Conservation (phyloP, 1,284 basidiomycete genomes). For the Leucoagaricus sp. region DNA sequence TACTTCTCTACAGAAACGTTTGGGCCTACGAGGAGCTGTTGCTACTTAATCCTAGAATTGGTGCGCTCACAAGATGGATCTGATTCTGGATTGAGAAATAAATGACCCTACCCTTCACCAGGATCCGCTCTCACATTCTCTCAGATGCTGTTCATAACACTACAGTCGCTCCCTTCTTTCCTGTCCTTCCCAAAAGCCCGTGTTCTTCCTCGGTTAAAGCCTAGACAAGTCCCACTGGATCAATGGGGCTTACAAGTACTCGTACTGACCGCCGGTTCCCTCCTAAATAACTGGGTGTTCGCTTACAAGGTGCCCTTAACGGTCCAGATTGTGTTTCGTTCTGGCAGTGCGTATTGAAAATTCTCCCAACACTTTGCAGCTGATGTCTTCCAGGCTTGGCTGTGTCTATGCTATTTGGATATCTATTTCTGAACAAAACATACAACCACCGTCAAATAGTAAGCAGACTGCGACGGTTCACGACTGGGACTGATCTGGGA, state of each 20-base stretch:
- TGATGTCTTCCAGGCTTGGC: conserved; percentile 48
- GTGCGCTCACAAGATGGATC: conserved; percentile 41
- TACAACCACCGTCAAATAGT: conserved; percentile 71
- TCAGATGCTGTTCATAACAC: conserved; percentile 79
- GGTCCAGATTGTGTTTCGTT: conserved; percentile 87
- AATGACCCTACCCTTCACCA: conserved; percentile 29
- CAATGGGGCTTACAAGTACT: conserved; percentile 80
- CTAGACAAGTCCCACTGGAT: conserved; percentile 68
- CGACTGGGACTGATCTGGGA: not conserved
- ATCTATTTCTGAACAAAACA: conserved; percentile 53
- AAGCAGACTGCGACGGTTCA: conserved; percentile 17
- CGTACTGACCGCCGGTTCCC: conserved; percentile 67
- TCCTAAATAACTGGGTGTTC: conserved; percentile 87
- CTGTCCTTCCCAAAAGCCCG: conserved; percentile 35
- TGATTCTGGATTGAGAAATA: not conserved
- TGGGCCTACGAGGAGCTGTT: conserved; percentile 73
- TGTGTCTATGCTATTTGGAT: conserved; percentile 70
- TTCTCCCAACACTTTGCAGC: not conserved
- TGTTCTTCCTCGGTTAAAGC: conserved; percentile 54
- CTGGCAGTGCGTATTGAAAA: conserved; percentile 60
- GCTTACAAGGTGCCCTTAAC: conserved; percentile 80
- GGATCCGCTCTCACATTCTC: conserved; percentile 85
- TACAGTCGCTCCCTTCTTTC: conserved; percentile 62
- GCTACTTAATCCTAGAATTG: conserved; percentile 66
- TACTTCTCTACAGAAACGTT: conserved; percentile 53